Conservation (phyloP, 2,329 filamentous ascomycete genomes). For the Apiospora arundinis region DNA sequence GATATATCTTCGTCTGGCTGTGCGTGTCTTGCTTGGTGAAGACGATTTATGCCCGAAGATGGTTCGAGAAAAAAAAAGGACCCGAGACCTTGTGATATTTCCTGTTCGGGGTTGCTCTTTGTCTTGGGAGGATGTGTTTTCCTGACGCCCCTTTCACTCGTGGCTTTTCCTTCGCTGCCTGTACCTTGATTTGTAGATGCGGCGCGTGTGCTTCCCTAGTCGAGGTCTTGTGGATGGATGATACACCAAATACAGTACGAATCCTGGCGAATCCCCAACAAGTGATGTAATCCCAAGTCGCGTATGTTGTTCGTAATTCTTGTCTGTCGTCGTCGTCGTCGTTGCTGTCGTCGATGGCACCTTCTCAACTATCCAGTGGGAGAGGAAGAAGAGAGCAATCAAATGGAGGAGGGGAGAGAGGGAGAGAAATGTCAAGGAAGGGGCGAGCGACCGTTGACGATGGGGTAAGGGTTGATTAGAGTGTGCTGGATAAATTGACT, state of each 20-base stretch:
- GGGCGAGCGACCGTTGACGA: conserved; percentile 15
- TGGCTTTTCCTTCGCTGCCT: conserved; percentile 6
- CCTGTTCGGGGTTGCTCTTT: conserved; percentile 8
- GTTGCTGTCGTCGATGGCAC: not conserved
- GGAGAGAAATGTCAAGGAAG: not conserved
- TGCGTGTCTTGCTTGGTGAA: not conserved
- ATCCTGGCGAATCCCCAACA: not conserved
- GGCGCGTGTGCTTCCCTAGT: not conserved
- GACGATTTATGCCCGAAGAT: conserved; percentile 7
- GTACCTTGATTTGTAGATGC: not conserved
- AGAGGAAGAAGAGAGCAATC: not conserved
- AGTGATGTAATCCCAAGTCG: conserved; percentile 7
- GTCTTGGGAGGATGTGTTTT: conserved; percentile 13
- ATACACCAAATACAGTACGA: not conserved
- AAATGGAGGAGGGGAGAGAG: not conserved
- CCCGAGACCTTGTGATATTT: conserved; percentile 18
- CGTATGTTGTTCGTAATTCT: not conserved
- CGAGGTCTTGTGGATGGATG: not conserved
- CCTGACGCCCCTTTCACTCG: conserved; percentile 1
- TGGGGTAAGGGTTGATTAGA: conserved; percentile 14
- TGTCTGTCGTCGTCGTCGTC: not conserved
- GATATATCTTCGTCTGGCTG: conserved; percentile 1
- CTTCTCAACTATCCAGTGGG: not conserved
- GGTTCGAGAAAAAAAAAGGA: conserved; percentile 15
- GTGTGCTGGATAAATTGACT: conserved; percentile 13